Evolutionary conservation across 306 rosid species (phyloP), one percentile per base, ranked within the genome.

Genomic region (Senna siamea): DNA sequence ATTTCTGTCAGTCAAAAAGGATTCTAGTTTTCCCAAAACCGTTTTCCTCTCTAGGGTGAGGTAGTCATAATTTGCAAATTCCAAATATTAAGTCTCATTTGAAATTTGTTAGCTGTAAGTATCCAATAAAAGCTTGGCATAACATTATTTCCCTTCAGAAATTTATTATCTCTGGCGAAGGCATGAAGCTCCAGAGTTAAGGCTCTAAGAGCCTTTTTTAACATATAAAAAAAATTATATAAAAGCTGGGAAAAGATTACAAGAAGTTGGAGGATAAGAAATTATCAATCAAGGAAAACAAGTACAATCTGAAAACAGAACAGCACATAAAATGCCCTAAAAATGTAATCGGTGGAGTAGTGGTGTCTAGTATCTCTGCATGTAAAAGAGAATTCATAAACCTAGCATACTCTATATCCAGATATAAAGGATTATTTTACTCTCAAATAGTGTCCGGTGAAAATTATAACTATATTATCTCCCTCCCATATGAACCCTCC

Each of bases 1-100:
- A 32, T 41, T 64, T 74, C 70, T 23, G 40, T 46, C 57, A 28
- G 48, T 37, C 72, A 63, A 44, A 54, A 44, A 80, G 54, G 67
- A 48, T 62, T 70, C 12, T 15, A 59, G 51, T 23, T 28, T 66
- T 23, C 66, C 51, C 18, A 43, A 62, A 66, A 48, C n/a, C 34
- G 66, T 20, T 59, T 67, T 55, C 40, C 40, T 53, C 35, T 14
- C 23, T 69, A 9, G 44, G 11, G 48, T 5, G 18, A 35, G 34
- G 63, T 30, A 20, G 47, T 34, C 26, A 55, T 34, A 40, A 52
- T 30, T 26, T 28, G 28, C 67, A 62, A 43, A 46, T 30, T 2
- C 9, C 53, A 48, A 43, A 10, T 63, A 17, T 28, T 5, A 56
- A 44, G 68, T 55, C 52, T 34, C 58, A 9, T 4, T 15, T 19